A percentile compares a stretch with the other conserved stretches of the same genome.
Evolutionary conservation across 495 filamentous ascomycete genomes (phyloP).

Genomic region (Achaetomiella virescens): DNA sequence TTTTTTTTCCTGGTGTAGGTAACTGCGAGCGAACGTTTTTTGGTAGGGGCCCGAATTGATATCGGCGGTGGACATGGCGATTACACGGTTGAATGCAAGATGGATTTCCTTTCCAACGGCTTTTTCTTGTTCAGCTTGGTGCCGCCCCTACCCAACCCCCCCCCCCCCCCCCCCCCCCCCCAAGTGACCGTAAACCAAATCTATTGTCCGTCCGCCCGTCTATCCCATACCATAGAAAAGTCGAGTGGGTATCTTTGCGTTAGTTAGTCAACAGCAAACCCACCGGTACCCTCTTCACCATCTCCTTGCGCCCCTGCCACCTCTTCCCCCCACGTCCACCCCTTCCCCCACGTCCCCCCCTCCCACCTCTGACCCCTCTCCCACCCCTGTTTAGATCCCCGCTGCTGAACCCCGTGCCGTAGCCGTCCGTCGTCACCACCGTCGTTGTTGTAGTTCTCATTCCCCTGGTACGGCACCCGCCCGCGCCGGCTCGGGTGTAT

Average conservation of each 20-base stretch:
- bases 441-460: background rate
- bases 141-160: too few species aligned
- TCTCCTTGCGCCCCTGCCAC: too few species aligned
- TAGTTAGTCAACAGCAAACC: slow-evolving; percentile 1
- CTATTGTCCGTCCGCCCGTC: background rate
- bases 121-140: background rate
- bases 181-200: background rate
- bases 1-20: slow-evolving; percentile 19
- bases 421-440: background rate
- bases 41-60: background rate
- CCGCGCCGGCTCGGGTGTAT: slow-evolving; percentile 29
- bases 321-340: too few species aligned
- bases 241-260: slow-evolving; percentile 13
- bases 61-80: slow-evolving; percentile 15
- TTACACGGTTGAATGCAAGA: slow-evolving; percentile 27
- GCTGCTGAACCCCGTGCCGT: too few species aligned
- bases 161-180: too few species aligned
- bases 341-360: too few species aligned
- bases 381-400: background rate
- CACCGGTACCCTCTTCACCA: too few species aligned
- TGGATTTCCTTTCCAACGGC: slow-evolving; percentile 4
- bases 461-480: slow-evolving; percentile 16
- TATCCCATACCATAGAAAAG: background rate
- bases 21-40: slow-evolving; percentile 7
- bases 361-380: background rate